phyloP scores from a whole-genome alignment of 2,329 filamentous ascomycete genomes.

The Penicillium palitans region DNA sequence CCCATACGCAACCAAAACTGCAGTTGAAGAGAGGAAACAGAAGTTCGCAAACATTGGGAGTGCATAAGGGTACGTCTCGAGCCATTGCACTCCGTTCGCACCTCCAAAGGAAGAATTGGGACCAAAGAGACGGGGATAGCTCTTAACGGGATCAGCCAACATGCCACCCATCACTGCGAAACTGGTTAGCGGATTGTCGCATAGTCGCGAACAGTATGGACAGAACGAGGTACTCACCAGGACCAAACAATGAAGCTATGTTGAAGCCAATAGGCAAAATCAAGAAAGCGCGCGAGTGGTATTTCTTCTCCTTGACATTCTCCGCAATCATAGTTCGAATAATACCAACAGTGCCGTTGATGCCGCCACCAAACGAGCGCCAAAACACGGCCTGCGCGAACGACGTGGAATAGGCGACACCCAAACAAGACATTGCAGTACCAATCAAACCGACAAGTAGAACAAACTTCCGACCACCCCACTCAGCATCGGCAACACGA shows the following conservation, averaged over 20 bases:
- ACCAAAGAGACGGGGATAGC: constrained; percentile 64
- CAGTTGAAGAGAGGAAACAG: constrained; percentile 57
- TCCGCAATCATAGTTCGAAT: constrained; percentile 73
- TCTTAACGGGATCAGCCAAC: constrained; percentile 65
- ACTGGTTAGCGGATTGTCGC: constrained; percentile 35
- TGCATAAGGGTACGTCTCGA: constrained; percentile 65
- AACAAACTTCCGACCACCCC: constrained; percentile 71
- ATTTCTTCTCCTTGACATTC: constrained; percentile 69
- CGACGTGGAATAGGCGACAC: constrained; percentile 66
- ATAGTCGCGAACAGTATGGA: constrained; percentile 42
- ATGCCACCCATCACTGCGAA: constrained; percentile 62
- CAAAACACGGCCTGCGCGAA: constrained; percentile 66
- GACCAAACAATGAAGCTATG: constrained; percentile 57
- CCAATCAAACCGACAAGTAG: constrained; percentile 73
- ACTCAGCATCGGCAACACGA: constrained; percentile 62
- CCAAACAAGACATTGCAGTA: constrained; percentile 64
- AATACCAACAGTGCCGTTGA: constrained; percentile 72
- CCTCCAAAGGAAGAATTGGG: constrained; percentile 58
- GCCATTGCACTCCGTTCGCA: constrained; percentile 59
- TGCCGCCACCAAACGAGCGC: constrained; percentile 64
- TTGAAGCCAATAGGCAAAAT: constrained; percentile 68
- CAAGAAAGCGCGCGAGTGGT: constrained; percentile 56
- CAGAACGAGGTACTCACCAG: constrained; percentile 38
- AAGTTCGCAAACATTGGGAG: constrained; percentile 68
- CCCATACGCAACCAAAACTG: constrained; percentile 58